Base-by-base conservation (phyloP, 305 asterid genomes). In the Fraxinus sp. region DNA sequence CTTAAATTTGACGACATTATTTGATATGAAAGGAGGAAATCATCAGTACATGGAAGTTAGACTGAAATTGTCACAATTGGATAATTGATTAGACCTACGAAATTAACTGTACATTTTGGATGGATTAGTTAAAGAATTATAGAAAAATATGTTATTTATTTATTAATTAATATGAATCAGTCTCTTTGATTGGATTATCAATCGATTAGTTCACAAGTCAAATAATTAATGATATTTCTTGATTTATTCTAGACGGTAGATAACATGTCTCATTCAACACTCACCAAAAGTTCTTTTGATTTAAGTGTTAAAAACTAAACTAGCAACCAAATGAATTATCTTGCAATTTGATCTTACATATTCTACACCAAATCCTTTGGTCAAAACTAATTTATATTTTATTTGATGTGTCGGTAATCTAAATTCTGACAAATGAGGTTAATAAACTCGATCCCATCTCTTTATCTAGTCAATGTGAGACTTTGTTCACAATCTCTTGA, bases 251-350 rank as follows among this genome's bases (percentile, higher is more conserved):
- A 11, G 5, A 66, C 11, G 74, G 74, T 66, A 66, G 74, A 10
- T 66, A 66, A 66, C 71, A 66, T 66, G 74, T 66, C 74, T 66
- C 74, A 66, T 11, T 66, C 74, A 66, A 24, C 57, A 46, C 57
- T 46, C 57, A 13, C 18, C 57, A 46, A 46, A 46, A 11, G 57
- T 46, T 46, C 5, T 13, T 46, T 13, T 13, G n/a, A 46, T 39
- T 39, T 5, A 6, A 41, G 49, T 41, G 49, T 10, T 41, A 9
- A 41, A 9, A 8, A 35, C 13, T 7, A 9, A 41, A 9, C 49
- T 9, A 14, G 49, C 49, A 41, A 41, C 49, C 49, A 9, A 41
- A 41, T 46, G 57, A 46, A 46, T 11, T 13, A 13, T 46, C n/a
- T 13, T 46, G 57, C 57, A 46, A 46, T 46, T 46, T 46, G 18